Base-by-base conservation (phyloP, 208 protist genomes). In the Kentomonas sorsogonicus region DNA sequence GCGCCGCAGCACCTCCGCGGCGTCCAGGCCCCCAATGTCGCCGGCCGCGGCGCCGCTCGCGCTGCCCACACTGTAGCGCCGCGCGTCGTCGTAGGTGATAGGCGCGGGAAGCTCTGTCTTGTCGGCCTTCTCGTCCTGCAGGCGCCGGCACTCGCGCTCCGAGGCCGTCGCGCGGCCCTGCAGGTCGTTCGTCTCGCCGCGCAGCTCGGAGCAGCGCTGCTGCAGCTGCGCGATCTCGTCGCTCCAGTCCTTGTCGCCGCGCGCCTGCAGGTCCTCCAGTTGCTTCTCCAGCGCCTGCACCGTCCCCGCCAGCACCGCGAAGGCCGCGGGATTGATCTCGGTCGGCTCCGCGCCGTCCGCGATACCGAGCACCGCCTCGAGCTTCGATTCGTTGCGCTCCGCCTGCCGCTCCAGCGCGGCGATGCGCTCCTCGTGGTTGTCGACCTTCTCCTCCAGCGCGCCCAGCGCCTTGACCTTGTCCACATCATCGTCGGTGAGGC, bases 281-380 rank as follows among this genome's bases (percentile, higher is more conserved):
- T 89, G 82, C 63, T 76, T 75, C 72, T 94, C 80, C 48, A 91
- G 58, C 20, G 31, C 65, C 23, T 72, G 60, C 13, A 89, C 73
- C 15, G 75, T 63, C 1, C 68, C 72, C 47, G 66, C 44, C 26
- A 89, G 63, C 1, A 86, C 38, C 0, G 63, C 76, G 30, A 86
- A 69, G 61, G 86, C 79, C 26, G 74, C 40, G 0, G 76, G 60
- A 57, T 72, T 80, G 26, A 86, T 53, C 9, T 73, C 78, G 3
- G 38, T 57, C n/a, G 43, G n/a, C 15, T 40, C 33, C 6, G 13
- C 43, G 53, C 26, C 25, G 34, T 31, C 50, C 16, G 56, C 26
- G 22, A 53, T 39, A 36, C 26, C 51, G 7, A 64, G 38, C 26
- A 64, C 59, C 10, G 50, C 34, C 18, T 22, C 44, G 33, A 34